Conservation (phyloP, 1,284 basidiomycete species). For the Naganishia sp. region DNA sequence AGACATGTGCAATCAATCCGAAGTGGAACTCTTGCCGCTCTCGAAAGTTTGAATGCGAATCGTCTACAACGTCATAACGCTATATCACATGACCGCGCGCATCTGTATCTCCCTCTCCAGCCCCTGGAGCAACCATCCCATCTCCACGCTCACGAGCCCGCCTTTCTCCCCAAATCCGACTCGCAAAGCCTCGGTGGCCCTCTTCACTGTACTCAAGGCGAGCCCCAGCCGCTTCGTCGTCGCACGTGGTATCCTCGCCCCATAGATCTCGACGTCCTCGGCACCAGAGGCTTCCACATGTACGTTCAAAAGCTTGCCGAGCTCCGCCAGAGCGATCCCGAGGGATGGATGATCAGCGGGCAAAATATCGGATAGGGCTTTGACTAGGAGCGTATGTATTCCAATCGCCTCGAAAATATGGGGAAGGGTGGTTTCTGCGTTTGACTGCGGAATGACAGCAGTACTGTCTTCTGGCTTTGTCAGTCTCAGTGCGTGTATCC, state of each 20-base stretch:
- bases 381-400: constrained; percentile 53
- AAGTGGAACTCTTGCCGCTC: too few relatives aligned
- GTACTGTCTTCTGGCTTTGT: constrained; percentile 37
- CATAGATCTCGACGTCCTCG: constrained; percentile 5
- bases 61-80: too few relatives aligned
- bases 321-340: constrained; percentile 72
- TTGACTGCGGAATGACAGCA: constrained; percentile 33
- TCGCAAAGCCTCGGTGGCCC: constrained; percentile 56
- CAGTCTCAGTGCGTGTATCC: constrained; percentile 57
- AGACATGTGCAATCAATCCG: too few relatives aligned
- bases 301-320: constrained; percentile 71
- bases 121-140: constrained; percentile 42
- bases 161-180: constrained; percentile 50
- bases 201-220: constrained; percentile 65
- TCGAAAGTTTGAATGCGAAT: too few relatives aligned
- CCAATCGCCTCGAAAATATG: constrained; percentile 63
- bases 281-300: constrained; percentile 28
- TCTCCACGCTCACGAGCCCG: constrained; percentile 46
- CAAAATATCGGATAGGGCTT: constrained; percentile 62
- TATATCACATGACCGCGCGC: not conserved
- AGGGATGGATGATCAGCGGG: constrained; percentile 73
- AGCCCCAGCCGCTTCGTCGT: constrained; percentile 64
- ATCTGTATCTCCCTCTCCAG: constrained; percentile 33
- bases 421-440: constrained; percentile 57
- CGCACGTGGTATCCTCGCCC: constrained; percentile 43